Evolutionary conservation across 106 monocot genomes (phyloP).

Genomic region (Dendrobium catenatum): DNA sequence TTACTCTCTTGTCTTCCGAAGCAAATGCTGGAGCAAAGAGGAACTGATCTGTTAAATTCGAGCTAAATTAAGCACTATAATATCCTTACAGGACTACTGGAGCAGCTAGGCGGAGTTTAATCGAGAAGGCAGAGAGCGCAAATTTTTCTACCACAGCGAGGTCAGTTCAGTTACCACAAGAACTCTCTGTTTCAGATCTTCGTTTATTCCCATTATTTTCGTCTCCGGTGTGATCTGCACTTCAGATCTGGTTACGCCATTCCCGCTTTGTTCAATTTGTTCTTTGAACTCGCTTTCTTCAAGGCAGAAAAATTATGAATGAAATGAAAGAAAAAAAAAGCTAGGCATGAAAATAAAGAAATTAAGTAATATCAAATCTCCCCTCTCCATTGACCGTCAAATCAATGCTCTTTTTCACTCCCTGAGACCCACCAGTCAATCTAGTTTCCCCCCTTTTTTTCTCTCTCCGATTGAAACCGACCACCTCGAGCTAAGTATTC

Average conservation of each 20-base stretch:
- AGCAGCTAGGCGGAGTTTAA: constrained; percentile 1
- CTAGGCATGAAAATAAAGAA: too few species aligned
- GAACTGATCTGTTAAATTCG: not conserved
- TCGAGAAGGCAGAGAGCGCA: not conserved
- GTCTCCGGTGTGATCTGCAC: not conserved
- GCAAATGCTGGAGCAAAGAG: not conserved
- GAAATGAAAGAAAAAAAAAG: too few species aligned
- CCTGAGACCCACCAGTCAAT: not conserved
- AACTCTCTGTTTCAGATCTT: not conserved
- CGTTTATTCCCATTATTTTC: not conserved
- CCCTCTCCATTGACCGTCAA: not conserved
- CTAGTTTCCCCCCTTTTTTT: not conserved
- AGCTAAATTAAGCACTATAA: not conserved
- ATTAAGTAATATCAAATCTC: too few species aligned
- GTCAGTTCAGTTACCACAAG: not conserved
- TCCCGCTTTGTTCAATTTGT: not conserved
- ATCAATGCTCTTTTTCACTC: not conserved
- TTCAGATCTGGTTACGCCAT: not conserved
- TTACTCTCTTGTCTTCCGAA: not conserved
- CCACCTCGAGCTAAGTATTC: constrained; percentile 19
- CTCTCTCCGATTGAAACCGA: constrained; percentile 7
- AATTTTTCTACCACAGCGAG: not conserved
- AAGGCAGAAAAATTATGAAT: not conserved
- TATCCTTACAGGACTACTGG: not conserved
- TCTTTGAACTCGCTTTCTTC: not conserved